phyloP scores from a whole-genome alignment of 352 stramenopile species.

The Globisporangium irregulare region DNA sequence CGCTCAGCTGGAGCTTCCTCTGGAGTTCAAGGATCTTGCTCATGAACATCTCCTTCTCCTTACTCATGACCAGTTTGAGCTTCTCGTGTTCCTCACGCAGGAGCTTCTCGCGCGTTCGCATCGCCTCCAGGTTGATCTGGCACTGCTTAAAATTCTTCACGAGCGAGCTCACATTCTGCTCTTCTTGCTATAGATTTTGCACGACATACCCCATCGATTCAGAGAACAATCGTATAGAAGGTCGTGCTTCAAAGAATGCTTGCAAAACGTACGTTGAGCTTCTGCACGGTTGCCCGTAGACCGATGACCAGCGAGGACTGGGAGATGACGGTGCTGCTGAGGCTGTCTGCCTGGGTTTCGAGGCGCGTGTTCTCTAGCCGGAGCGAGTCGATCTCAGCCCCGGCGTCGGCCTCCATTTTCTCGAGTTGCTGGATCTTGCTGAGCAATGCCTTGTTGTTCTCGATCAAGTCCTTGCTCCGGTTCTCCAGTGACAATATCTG shows the following conservation, averaged over 20 bases:
- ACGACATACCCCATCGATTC: constrained; percentile 7
- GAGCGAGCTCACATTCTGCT: constrained; percentile 40
- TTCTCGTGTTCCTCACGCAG: constrained; percentile 50
- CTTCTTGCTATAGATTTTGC: constrained; percentile 33
- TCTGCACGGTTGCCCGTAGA: constrained; percentile 49
- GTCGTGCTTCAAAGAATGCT: neutral
- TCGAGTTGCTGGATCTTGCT: constrained; percentile 60
- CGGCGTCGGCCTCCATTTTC: constrained; percentile 42
- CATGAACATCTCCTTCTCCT: constrained; percentile 57
- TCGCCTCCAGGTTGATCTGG: constrained; percentile 49
- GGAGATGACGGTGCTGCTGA: constrained; percentile 50
- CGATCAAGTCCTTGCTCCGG: constrained; percentile 47
- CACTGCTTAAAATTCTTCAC: constrained; percentile 43
- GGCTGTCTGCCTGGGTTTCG: constrained; percentile 29
- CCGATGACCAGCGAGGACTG: constrained; percentile 61
- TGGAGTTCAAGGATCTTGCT: constrained; percentile 58
- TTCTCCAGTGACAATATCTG: constrained; percentile 66
- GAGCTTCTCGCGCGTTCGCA: constrained; percentile 48
- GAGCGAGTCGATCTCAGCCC: constrained; percentile 30
- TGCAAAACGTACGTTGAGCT: constrained; percentile 34
- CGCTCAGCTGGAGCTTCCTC: constrained; percentile 37
- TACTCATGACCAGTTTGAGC: constrained; percentile 31
- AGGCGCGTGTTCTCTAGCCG: constrained; percentile 43
- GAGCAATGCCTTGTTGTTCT: constrained; percentile 76
- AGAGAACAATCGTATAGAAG: neutral